These are phyloP conservation scores for Hamamelis virginiana DNA, from an alignment of 164 flowering plant genomes.

Conservation along the genomic window DNA sequence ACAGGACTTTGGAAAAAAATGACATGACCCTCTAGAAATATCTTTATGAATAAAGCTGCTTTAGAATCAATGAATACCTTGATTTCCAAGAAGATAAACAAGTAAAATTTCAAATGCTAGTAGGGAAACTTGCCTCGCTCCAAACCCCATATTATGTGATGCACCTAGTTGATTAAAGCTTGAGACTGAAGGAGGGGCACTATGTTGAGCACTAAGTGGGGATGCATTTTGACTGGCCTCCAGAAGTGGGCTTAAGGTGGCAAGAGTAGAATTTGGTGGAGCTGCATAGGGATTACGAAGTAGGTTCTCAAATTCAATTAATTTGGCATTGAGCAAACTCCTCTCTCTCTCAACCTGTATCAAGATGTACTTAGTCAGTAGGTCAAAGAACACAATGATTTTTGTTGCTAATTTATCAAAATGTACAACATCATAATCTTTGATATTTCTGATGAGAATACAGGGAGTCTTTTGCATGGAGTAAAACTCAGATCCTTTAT, in stretches of 20 bases:
- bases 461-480: not conserved
- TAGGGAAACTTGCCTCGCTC: conserved; percentile 36
- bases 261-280: conserved; percentile 25
- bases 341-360: conserved; percentile 87
- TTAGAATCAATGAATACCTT: not conserved
- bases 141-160: conserved; percentile 34
- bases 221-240: conserved; percentile 29
- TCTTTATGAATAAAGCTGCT: not conserved
- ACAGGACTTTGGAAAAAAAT: not conserved
- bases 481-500: not conserved
- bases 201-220: conserved; percentile 28
- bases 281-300: conserved; percentile 47
- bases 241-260: conserved; percentile 31
- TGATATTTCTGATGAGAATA: not conserved
- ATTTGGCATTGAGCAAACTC: conserved; percentile 58
- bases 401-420: not conserved
- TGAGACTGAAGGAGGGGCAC: conserved; percentile 46
- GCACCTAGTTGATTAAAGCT: conserved; percentile 62
- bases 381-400: not conserved
- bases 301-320: conserved; percentile 67
- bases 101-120: not conserved
- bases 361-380: conserved; percentile 3
- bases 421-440: not conserved
- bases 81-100: not conserved
- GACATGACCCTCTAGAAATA: no score